A percentile compares a stretch with the other conserved stretches of the same genome.
Conservation (phyloP, 2,329 filamentous ascomycete genomes). For the Clarireedia sp. region DNA sequence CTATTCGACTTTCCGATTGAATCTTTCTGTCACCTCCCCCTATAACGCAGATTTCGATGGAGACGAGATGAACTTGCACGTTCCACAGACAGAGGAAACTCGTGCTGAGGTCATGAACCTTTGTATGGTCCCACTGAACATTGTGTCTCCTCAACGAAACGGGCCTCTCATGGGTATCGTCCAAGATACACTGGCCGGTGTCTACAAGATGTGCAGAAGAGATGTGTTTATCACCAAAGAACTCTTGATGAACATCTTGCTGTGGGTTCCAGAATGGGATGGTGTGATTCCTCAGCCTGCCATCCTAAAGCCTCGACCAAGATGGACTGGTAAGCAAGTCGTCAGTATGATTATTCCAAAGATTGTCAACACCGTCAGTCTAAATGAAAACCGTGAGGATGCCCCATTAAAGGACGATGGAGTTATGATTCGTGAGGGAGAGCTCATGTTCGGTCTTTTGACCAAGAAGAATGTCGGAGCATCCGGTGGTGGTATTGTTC, state of each 20-base stretch:
- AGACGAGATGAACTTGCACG: conserved; percentile 99
- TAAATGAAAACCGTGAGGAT: conserved; percentile 50
- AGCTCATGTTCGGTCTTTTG: conserved; percentile 83
- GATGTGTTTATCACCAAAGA: conserved; percentile 88
- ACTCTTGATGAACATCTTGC: conserved; percentile 89
- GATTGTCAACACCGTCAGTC: conserved; percentile 69
- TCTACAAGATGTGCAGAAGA: conserved; percentile 92
- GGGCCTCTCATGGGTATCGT: conserved; percentile 99
- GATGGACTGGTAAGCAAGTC: conserved; percentile 98
- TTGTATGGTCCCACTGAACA: conserved; percentile 96
- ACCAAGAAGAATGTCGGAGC: conserved; percentile 95
- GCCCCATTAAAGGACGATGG: conserved; percentile 67
- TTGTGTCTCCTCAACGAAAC: conserved; percentile 96
- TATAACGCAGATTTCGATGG: conserved; percentile 99
- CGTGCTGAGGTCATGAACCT: conserved; percentile 89
- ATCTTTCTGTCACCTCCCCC: conserved; percentile 92
- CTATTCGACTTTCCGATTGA: conserved; percentile 96
- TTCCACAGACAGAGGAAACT: conserved; percentile 94
- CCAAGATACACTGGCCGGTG: conserved; percentile 91
- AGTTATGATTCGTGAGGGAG: conserved; percentile 74
- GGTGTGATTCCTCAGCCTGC: conserved; percentile 86
- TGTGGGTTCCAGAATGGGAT: conserved; percentile 98
- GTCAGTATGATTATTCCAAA: conserved; percentile 86
- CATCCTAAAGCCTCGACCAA: conserved; percentile 84
- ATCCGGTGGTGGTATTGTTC: conserved; percentile 80